phyloP scores from a whole-genome alignment of 257 asterid genomes.

The Lantana camara region DNA sequence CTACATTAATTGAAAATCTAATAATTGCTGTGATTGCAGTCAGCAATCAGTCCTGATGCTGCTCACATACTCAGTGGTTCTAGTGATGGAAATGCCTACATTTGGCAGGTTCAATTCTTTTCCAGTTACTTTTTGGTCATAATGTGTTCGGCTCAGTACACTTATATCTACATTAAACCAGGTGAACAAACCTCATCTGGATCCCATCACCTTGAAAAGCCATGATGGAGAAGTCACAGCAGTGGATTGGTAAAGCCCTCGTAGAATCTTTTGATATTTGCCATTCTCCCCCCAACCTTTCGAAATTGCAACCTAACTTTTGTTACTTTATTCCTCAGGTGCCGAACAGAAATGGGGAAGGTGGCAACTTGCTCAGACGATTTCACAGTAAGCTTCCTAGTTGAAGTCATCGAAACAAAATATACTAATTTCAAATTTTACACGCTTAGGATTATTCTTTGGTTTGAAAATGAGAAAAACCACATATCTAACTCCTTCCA shows the following conservation, averaged over 20 bases:
- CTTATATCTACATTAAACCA: slow-evolving; percentile 28
- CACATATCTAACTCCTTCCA: slow-evolving; percentile 13
- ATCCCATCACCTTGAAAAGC: slow-evolving; percentile 68
- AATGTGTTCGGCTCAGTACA: not conserved
- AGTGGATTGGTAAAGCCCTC: slow-evolving; percentile 75
- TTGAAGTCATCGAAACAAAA: not conserved
- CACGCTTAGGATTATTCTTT: not conserved
- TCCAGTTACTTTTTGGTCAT: not conserved
- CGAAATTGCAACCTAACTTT: slow-evolving; percentile 19
- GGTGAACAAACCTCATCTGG: slow-evolving; percentile 73
- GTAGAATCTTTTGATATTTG: not conserved
- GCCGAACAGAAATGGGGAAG: slow-evolving; percentile 81
- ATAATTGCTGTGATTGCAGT: slow-evolving; percentile 48
- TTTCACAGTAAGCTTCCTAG: slow-evolving; percentile 73
- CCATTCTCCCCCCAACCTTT: not conserved
- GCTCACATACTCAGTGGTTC: slow-evolving; percentile 95
- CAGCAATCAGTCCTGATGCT: slow-evolving; percentile 88
- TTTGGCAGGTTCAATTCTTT: slow-evolving; percentile 71
- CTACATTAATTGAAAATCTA: slow-evolving; percentile 24
- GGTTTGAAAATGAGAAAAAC: not conserved
- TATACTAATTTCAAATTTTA: not conserved
- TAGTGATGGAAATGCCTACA: slow-evolving; percentile 90
- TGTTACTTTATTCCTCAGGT: slow-evolving; percentile 51
- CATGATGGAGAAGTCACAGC: slow-evolving; percentile 96
- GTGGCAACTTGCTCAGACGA: slow-evolving; percentile 95